Evolutionary conservation across 257 asterid species (phyloP).

Genomic region (Nicotiana sylvestris): DNA sequence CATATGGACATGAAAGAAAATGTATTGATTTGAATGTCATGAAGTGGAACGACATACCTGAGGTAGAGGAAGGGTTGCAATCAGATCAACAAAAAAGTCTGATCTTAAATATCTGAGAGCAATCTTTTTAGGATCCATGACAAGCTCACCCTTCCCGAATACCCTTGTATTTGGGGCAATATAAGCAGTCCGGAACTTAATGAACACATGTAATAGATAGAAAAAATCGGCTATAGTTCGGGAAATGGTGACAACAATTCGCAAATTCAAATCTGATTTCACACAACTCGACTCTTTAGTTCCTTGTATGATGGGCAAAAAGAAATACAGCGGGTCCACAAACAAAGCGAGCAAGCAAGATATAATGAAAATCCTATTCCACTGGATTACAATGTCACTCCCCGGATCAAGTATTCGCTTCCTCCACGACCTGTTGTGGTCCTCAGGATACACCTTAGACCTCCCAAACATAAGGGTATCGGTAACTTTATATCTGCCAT

Average conservation of each 20-base stretch:
- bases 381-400: conserved; percentile 76
- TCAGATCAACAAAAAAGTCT: conserved; percentile 74
- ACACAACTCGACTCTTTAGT: conserved; percentile 54
- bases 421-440: conserved; percentile 43
- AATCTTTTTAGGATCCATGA: conserved; percentile 83
- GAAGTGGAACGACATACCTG: conserved; percentile 50
- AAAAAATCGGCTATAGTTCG: conserved; percentile 86
- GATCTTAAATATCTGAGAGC: conserved; percentile 69
- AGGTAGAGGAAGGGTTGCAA: conserved; percentile 90
- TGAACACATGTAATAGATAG: conserved; percentile 71
- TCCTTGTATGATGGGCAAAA: conserved; percentile 74
- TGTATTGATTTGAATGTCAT: background rate
- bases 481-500: conserved; percentile 37
- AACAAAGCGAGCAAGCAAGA: conserved; percentile 83
- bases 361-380: conserved; percentile 87
- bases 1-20: background rate
- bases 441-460: conserved; percentile 53
- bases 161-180: conserved; percentile 91
- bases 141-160: conserved; percentile 98
- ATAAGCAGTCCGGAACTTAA: conserved; percentile 91
- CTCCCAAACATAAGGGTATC: conserved; percentile 52
- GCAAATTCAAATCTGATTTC: conserved; percentile 64
- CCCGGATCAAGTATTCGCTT: conserved; percentile 84
- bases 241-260: conserved; percentile 73
- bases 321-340: conserved; percentile 82